Percentiles rank a stretch among this genome's conserved stretches.
phyloP scores from a whole-genome alignment of 495 filamentous ascomycete species.

The Chaetomidium leptoderma region DNA sequence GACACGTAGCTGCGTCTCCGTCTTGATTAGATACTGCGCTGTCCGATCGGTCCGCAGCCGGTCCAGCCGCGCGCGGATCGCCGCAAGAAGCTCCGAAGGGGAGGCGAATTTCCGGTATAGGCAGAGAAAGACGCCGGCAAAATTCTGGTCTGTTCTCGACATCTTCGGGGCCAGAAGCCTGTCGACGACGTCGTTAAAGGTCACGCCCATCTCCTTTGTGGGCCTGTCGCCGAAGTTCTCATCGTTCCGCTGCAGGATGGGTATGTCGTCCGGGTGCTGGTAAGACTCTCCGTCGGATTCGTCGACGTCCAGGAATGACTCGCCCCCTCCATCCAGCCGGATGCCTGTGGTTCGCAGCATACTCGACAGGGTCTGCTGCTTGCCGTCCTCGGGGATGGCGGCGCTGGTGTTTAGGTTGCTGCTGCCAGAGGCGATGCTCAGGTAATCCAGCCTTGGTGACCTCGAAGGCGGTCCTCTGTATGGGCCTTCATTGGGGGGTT shows the following conservation, averaged over 20 bases:
- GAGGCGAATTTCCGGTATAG: constrained; percentile 94
- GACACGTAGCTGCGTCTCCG: constrained; percentile 73
- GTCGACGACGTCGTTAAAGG: constrained; percentile 87
- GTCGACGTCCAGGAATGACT: constrained; percentile 56
- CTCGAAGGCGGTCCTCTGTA: constrained; percentile 29
- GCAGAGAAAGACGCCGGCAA: constrained; percentile 79
- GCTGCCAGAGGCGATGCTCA: constrained; percentile 16
- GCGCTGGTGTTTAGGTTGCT: constrained; percentile 16
- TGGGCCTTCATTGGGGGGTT: constrained; percentile 32
- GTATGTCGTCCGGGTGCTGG: constrained; percentile 56
- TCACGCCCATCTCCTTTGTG: constrained; percentile 55
- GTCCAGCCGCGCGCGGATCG: constrained; percentile 71
- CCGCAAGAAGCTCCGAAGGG: constrained; percentile 66
- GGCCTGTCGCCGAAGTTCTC: constrained; percentile 46
- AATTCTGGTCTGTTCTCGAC: constrained; percentile 81
- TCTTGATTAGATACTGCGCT: constrained; percentile 60
- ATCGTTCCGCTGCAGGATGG: constrained; percentile 54
- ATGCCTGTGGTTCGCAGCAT: constrained; percentile 46
- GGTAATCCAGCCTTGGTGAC: constrained; percentile 33
- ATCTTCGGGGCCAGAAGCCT: constrained; percentile 73
- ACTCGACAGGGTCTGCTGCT: constrained; percentile 38
- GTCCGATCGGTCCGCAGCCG: constrained; percentile 57
- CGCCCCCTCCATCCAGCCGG: constrained; percentile 41
- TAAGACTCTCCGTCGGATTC: constrained; percentile 55
- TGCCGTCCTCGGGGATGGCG: constrained; percentile 36